Evolutionary conservation across 805 yeast genomes (phyloP).

Genomic region (Lachancea sp.): DNA sequence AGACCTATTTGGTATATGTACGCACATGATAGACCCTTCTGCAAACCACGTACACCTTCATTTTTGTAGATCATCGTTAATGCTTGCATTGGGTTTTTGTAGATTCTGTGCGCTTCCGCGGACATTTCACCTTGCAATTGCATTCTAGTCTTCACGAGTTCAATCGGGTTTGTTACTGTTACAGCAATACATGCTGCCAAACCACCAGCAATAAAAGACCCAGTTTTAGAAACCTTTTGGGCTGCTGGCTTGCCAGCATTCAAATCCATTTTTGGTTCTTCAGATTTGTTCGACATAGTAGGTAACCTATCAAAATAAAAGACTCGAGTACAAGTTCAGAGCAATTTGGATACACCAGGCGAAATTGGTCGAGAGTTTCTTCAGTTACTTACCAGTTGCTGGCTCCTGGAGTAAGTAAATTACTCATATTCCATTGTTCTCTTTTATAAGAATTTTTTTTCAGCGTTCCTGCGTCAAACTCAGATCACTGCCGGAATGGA

Average conservation of each 20-base stretch:
- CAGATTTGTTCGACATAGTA: slow-evolving; percentile 10
- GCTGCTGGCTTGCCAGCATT: slow-evolving; percentile 39
- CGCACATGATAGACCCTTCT: slow-evolving; percentile 85
- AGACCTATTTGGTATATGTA: slow-evolving; percentile 84
- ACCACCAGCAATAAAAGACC: slow-evolving; percentile 88
- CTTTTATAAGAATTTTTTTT: too few species aligned
- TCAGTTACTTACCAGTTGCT: too few species aligned
- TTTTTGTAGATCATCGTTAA: slow-evolving; percentile 59
- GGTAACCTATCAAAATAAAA: background rate
- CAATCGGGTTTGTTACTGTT: slow-evolving; percentile 93
- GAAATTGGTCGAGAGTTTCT: too few species aligned
- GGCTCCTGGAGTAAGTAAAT: too few species aligned
- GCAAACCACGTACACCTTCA: slow-evolving; percentile 85
- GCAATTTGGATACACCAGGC: too few species aligned
- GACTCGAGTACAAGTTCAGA: too few species aligned
- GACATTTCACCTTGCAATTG: slow-evolving; percentile 92
- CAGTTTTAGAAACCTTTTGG: slow-evolving; percentile 56
- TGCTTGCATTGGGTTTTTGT: slow-evolving; percentile 84
- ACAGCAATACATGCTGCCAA: slow-evolving; percentile 97
- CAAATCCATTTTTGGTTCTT: slow-evolving; percentile 5
- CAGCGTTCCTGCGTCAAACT: too few species aligned
- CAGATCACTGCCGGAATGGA: too few species aligned
- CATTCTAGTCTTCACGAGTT: slow-evolving; percentile 90
- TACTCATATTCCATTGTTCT: too few species aligned
- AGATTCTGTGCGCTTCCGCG: slow-evolving; percentile 45